phyloP scores from a whole-genome alignment of 148 eudicot genomes.

The Diospyros lotus region DNA sequence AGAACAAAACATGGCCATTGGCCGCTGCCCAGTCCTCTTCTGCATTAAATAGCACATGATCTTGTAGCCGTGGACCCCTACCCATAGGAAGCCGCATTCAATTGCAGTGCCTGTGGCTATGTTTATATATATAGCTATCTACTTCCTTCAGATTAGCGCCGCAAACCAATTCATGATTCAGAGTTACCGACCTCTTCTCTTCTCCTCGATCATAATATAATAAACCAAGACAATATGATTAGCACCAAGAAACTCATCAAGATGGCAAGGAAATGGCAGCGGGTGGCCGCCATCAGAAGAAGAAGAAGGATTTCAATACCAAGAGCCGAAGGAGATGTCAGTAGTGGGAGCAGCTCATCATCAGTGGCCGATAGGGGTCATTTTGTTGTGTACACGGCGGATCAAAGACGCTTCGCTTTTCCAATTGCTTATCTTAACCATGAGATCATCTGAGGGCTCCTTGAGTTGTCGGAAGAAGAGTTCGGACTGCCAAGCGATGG shows the following conservation, averaged over 20 bases:
- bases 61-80: neutral
- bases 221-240: neutral
- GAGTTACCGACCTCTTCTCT: neutral
- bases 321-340: constrained; percentile 4
- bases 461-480: constrained; percentile 30
- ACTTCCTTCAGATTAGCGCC: constrained; percentile 6
- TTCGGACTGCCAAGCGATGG: constrained; percentile 24
- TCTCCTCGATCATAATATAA: neutral
- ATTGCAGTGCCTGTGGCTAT: neutral
- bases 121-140: constrained; percentile 6
- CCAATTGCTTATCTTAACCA: constrained; percentile 21
- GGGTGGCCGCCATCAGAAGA: constrained; percentile 22
- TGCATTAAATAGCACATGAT: constrained; percentile 7
- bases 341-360: constrained; percentile 1
- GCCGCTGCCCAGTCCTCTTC: too few relatives aligned
- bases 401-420: constrained; percentile 24
- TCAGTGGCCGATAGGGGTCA: constrained; percentile 22
- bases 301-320: constrained; percentile 23
- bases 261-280: constrained; percentile 13
- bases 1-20: neutral
- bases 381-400: constrained; percentile 24
- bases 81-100: neutral
- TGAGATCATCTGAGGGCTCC: constrained; percentile 21
- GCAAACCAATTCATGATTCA: neutral
- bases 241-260: neutral